Base-by-base conservation (phyloP, 306 rosid species). In the Quercus rubra region DNA sequence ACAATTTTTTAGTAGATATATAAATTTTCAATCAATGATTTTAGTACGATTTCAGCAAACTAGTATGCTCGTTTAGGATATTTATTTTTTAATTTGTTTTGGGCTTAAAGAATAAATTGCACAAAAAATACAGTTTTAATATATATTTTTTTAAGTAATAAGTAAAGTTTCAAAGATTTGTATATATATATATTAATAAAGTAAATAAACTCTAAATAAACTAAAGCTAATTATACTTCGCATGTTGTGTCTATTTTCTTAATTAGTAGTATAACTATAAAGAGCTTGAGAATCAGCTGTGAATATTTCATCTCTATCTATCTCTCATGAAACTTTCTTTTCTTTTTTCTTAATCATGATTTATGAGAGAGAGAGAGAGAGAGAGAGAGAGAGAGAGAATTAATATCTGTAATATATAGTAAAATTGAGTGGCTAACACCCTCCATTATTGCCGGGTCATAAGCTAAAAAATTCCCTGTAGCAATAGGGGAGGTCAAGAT, bases 381-480 rank as follows among this genome's bases (percentile, higher is more conserved):
- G 56, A 55, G 73, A 81, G n/a, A 23, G 35, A 63, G 75, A 8
- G 64, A 62, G 33, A 55, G 57, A 51, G 9, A 81, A 56, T 64
- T 59, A 68, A 59, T 62, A 79, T 73, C 55, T 25, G 35, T 61
- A 30, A 63, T 61, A 46, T 31, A 56, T 63, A 10, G 54, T 49
- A 73, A 66, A 74, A 54, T 74, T 18, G 30, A 33, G 67, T 23
- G 56, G 83, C 68, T 49, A 78, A 73, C 79, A 38, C 55, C 86
- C 82, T 67, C 82, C 79, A 83, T 74, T 77, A 83, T 78, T 78
- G 86, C 73, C 82, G 79, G 82, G 77, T 78, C 73, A 78, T 58
- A 74, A 57, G 82, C 82, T 66, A 74, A 73, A 49, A 63, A 68
- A 41, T 64, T 55, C 76, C 33, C 20, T 46, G 73, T 31, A 23